Evolutionary conservation across 345 rosid genomes (phyloP).

Genomic region (Dimocarpus longan): DNA sequence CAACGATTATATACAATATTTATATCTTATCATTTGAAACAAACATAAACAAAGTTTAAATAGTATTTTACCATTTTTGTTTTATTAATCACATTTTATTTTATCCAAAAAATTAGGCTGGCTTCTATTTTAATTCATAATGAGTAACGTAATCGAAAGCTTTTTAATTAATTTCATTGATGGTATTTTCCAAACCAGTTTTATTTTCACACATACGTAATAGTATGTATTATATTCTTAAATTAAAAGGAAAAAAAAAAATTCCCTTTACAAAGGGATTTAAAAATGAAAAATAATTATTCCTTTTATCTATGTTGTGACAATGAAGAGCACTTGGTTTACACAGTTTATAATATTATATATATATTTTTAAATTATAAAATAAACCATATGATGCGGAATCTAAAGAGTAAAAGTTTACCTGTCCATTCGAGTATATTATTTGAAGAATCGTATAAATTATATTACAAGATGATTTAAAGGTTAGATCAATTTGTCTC

Average conservation of each 20-base stretch:
- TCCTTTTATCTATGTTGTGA: background rate
- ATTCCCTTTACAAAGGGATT: too few relatives aligned
- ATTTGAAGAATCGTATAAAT: background rate
- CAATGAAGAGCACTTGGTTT: constrained; percentile 6
- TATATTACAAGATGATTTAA: background rate
- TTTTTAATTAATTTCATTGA: background rate
- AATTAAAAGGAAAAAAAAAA: too few relatives aligned
- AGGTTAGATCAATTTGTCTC: background rate
- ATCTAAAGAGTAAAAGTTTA: background rate
- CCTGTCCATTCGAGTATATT: background rate
- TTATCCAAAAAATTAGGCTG: background rate
- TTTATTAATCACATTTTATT: too few relatives aligned
- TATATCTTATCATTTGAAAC: background rate
- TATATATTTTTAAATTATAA: background rate
- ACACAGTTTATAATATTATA: background rate
- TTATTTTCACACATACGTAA: background rate
- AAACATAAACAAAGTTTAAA: too few relatives aligned
- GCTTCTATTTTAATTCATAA: background rate
- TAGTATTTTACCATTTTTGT: too few relatives aligned
- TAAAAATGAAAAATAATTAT: background rate
- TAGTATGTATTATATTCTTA: constrained; percentile 18
- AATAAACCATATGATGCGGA: background rate
- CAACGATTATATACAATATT: background rate
- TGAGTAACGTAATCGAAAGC: background rate
- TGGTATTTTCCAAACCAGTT: background rate